A percentile compares a stretch with the other conserved stretches of the same genome.
Evolutionary conservation across 495 filamentous ascomycete species (phyloP).

Genomic region (Penicillium verhagenii): DNA sequence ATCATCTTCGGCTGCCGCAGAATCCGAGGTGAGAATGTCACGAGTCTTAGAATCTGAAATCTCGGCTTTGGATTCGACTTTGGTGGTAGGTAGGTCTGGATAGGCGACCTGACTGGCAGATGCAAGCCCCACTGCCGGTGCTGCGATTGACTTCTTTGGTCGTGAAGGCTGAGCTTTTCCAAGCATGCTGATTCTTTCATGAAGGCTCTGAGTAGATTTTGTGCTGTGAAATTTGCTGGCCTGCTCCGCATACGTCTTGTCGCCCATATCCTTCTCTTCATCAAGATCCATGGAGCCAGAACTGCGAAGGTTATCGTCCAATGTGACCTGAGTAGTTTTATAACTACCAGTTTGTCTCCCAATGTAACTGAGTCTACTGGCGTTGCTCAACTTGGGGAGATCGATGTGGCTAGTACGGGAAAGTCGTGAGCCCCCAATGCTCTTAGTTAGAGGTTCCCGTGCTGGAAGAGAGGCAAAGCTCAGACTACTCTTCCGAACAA

Average conservation of each 20-base stretch:
- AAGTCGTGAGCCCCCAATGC: constrained; percentile 67
- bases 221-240: constrained; percentile 69
- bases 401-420: constrained; percentile 83
- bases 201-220: constrained; percentile 84
- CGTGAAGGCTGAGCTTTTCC: constrained; percentile 74
- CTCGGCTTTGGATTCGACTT: constrained; percentile 34
- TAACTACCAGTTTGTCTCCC: constrained; percentile 48
- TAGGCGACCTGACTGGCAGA: constrained; percentile 48
- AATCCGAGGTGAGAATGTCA: constrained; percentile 22
- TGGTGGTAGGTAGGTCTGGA: constrained; percentile 52
- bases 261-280: constrained; percentile 43
- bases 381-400: constrained; percentile 47
- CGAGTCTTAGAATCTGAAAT: constrained; percentile 26
- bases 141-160: constrained; percentile 68
- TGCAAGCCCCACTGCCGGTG: constrained; percentile 31
- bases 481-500: constrained; percentile 86
- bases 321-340: constrained; percentile 9
- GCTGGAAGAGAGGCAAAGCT: constrained; percentile 90
- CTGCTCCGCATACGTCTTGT: constrained; percentile 34
- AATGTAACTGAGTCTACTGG: constrained; percentile 55
- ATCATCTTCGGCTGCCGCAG: constrained; percentile 65
- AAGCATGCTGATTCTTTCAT: constrained; percentile 91
- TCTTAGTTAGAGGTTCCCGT: constrained; percentile 80
- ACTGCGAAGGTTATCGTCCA: constrained; percentile 40
- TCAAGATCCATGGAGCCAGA: constrained; percentile 61